Percentiles rank a stretch among this genome's conserved stretches.
phyloP scores from a whole-genome alignment of 371 early-diverging fungal species.

The Apophysomyces elegans region DNA sequence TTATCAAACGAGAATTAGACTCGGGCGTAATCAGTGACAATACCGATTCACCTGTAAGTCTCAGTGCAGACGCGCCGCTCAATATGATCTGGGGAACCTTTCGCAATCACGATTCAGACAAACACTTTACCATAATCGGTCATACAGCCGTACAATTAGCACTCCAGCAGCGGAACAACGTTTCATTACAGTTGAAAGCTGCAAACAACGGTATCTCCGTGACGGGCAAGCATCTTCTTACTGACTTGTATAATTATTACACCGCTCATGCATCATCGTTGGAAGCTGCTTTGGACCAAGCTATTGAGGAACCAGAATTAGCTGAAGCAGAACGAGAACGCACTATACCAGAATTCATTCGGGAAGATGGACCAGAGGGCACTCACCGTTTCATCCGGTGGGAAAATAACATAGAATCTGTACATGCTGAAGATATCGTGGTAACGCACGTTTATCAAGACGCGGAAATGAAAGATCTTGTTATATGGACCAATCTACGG shows the following conservation, averaged over 20 bases:
- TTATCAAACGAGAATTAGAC: conserved; percentile 32
- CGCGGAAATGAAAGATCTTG: conserved; percentile 36
- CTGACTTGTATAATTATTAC: conserved; percentile 38
- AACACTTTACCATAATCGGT: conserved; percentile 34
- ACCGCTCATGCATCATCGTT: conserved; percentile 8
- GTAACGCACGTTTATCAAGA: conserved; percentile 46
- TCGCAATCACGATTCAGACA: conserved; percentile 20
- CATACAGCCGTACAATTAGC: conserved; percentile 27
- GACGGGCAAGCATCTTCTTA: conserved; percentile 31
- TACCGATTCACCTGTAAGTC: conserved; percentile 33
- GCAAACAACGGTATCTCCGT: conserved; percentile 21
- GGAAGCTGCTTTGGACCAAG: conserved; percentile 24
- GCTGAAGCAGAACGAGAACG: conserved; percentile 41
- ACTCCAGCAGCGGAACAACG: conserved; percentile 20
- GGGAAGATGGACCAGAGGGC: conserved; percentile 33
- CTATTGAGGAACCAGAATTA: conserved; percentile 24
- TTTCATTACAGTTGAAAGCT: conserved; percentile 28
- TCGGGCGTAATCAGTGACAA: conserved; percentile 30
- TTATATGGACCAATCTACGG: conserved; percentile 33
- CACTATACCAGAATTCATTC: conserved; percentile 32
- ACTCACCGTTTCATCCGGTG: conserved; percentile 38
- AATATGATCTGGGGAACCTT: conserved; percentile 41
- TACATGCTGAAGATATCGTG: conserved; percentile 33
- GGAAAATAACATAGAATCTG: conserved; percentile 49
- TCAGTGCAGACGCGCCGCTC: conserved; percentile 28